Percentiles rank a stretch among this genome's conserved stretches.
Conservation (phyloP, 2,329 filamentous ascomycete genomes). For the Berkeleyomyces basicola region DNA sequence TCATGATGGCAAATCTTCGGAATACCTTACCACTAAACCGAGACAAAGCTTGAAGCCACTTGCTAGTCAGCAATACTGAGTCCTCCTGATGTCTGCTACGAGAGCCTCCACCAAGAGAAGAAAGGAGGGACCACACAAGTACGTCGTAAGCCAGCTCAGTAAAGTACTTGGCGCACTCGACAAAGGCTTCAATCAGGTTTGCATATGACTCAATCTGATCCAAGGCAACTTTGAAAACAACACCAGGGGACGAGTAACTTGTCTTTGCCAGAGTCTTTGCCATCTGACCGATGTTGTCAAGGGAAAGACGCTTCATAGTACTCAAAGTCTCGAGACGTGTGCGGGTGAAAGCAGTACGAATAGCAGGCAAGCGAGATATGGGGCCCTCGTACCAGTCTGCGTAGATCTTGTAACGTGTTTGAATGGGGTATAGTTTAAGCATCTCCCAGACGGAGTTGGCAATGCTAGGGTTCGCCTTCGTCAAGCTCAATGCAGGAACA, state of each 20-base stretch:
- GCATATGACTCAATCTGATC: conserved; percentile 86
- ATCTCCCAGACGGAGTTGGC: conserved; percentile 79
- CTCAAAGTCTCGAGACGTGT: conserved; percentile 66
- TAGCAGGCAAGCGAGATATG: conserved; percentile 58
- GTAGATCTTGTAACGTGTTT: conserved; percentile 73
- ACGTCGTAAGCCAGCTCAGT: conserved; percentile 87
- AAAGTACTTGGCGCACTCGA: conserved; percentile 89
- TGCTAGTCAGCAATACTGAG: conserved; percentile 59
- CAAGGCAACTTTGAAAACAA: conserved; percentile 80
- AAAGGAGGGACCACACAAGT: conserved; percentile 81
- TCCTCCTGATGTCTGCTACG: conserved; percentile 46
- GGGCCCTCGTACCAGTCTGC: conserved; percentile 79
- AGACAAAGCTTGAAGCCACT: conserved; percentile 80
- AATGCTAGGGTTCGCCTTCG: conserved; percentile 65
- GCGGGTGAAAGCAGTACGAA: conserved; percentile 61
- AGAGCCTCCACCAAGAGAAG: conserved; percentile 43
- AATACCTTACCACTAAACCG: conserved; percentile 86
- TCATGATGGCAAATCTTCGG: conserved; percentile 67
- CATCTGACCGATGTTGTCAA: conserved; percentile 74
- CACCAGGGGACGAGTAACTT: conserved; percentile 76
- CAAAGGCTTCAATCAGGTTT: conserved; percentile 86
- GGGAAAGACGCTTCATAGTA: conserved; percentile 75
- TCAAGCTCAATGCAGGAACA: conserved; percentile 77
- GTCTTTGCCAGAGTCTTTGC: conserved; percentile 79
- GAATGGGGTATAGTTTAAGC: conserved; percentile 59